phyloP scores from a whole-genome alignment of 768 basidiomycete species.

The Suillus placidus region DNA sequence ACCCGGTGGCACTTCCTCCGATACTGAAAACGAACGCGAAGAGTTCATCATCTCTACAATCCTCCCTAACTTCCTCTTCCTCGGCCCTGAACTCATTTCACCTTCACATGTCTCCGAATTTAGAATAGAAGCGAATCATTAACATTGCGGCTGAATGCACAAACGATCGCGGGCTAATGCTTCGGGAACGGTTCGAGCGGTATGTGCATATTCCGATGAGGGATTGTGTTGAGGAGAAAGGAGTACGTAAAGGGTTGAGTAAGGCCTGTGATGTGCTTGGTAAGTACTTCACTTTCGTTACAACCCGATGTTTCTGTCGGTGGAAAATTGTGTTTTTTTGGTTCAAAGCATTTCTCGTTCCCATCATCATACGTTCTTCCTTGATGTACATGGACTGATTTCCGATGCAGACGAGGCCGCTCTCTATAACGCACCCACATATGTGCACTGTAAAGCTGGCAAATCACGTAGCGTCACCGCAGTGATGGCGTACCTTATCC shows the following conservation, averaged over 20 bases:
- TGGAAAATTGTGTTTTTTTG: background rate
- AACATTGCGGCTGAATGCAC: slow-evolving; percentile 90
- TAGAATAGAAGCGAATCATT: slow-evolving; percentile 76
- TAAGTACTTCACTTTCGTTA: slow-evolving; percentile 43
- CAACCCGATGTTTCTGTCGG: background rate
- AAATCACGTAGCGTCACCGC: slow-evolving; percentile 96
- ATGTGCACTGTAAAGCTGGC: slow-evolving; percentile 96
- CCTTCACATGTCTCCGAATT: slow-evolving; percentile 74
- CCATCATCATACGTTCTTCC: slow-evolving; percentile 11
- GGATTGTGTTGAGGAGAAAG: slow-evolving; percentile 94
- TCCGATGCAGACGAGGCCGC: slow-evolving; percentile 78
- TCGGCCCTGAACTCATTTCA: slow-evolving; percentile 84
- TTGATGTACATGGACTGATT: slow-evolving; percentile 6
- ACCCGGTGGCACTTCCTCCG: slow-evolving; percentile 23
- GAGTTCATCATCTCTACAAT: slow-evolving; percentile 88
- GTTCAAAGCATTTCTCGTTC: slow-evolving; percentile 6
- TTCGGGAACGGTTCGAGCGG: slow-evolving; percentile 75
- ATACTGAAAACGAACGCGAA: slow-evolving; percentile 51
- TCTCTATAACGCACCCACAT: slow-evolving; percentile 84
- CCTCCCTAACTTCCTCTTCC: slow-evolving; percentile 85
- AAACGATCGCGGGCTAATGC: slow-evolving; percentile 70
- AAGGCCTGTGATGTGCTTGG: slow-evolving; percentile 88
- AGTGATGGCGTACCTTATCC: slow-evolving; percentile 96
- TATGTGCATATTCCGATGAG: slow-evolving; percentile 91
- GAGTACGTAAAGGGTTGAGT: slow-evolving; percentile 76